These are phyloP conservation scores for Talaromyces sp. DNA, from an alignment of 2,329 filamentous ascomycete species.

Conservation along the genomic window DNA sequence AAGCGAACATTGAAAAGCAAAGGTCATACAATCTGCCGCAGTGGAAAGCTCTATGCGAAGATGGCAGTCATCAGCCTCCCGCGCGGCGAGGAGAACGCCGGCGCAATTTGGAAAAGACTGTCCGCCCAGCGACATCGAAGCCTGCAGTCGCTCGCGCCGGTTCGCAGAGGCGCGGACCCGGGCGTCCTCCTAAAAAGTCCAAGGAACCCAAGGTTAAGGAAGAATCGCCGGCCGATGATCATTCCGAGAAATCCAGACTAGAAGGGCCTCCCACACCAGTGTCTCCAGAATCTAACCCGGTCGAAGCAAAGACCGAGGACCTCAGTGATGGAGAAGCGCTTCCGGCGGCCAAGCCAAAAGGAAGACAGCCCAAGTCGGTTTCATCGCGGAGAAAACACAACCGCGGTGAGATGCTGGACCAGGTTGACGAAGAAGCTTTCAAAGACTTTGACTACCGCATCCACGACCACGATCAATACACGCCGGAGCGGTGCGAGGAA, in stretches of 20 bases:
- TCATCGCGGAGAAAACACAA: conserved; percentile 86
- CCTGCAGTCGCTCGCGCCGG: conserved; percentile 32
- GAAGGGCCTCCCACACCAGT: conserved; percentile 52
- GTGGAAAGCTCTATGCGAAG: conserved; percentile 89
- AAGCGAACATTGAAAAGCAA: conserved; percentile 95
- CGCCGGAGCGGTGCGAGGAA: conserved; percentile 86
- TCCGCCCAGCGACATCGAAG: conserved; percentile 33
- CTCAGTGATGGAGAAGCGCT: conserved; percentile 41
- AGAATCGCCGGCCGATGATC: conserved; percentile 31
- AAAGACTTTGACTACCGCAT: conserved; percentile 87
- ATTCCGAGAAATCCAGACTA: conserved; percentile 33
- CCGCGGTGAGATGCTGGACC: conserved; percentile 69
- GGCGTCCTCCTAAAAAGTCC: conserved; percentile 33
- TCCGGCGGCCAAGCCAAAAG: conserved; percentile 42
- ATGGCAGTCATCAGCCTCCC: conserved; percentile 92
- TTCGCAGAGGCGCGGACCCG: conserved; percentile 42
- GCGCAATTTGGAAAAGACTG: conserved; percentile 45
- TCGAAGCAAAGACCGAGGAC: conserved; percentile 54
- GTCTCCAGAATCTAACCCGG: conserved; percentile 50
- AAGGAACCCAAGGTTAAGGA: conserved; percentile 38
- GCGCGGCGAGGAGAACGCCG: conserved; percentile 68
- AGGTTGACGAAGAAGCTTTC: conserved; percentile 85
- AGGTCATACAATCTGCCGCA: conserved; percentile 94
- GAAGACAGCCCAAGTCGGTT: conserved; percentile 64
- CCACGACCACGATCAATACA: conserved; percentile 78